A percentile compares a stretch with the other conserved stretches of the same genome.
phyloP scores from a whole-genome alignment of 306 rosid species.

The Quercus glauca region DNA sequence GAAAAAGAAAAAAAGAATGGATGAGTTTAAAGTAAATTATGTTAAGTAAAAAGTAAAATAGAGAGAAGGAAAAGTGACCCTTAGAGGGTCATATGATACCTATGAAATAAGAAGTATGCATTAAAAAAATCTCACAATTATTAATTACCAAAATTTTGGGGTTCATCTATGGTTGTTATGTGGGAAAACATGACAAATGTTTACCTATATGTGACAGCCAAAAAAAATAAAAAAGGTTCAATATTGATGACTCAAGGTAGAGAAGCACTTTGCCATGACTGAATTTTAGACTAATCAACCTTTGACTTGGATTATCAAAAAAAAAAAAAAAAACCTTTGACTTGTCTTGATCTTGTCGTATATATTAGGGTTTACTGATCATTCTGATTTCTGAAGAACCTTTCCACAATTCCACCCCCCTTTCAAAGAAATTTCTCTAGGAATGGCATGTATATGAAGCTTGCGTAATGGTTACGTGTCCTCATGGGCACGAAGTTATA shows the following conservation, averaged over 20 bases:
- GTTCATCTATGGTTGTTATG: neutral
- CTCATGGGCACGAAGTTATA: too few relatives aligned
- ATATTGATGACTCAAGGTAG: neutral
- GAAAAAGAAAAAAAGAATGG: fast-evolving
- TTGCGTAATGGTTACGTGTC: neutral
- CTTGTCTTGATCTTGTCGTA: neutral
- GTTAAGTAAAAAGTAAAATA: too few relatives aligned
- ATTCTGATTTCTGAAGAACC: neutral
- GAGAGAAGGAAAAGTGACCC: too few relatives aligned
- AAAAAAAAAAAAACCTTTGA: neutral
- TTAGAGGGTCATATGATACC: too few relatives aligned
- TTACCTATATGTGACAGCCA: neutral
- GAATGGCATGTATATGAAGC: neutral
- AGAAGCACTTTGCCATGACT: neutral
- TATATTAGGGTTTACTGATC: neutral
- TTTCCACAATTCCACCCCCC: too few relatives aligned
- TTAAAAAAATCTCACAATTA: too few relatives aligned
- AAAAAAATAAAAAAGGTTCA: neutral
- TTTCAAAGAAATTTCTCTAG: too few relatives aligned
- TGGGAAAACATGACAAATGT: neutral
- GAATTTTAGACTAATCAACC: neutral
- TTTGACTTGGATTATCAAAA: neutral
- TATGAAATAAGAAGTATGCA: too few relatives aligned
- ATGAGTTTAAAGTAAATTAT: too few relatives aligned
- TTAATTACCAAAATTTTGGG: neutral